Percentiles rank a stretch among this genome's conserved stretches.
These are phyloP conservation scores for Talaromyces sp. DNA, from an alignment of 2,329 filamentous ascomycete genomes.

Conservation along the genomic window DNA sequence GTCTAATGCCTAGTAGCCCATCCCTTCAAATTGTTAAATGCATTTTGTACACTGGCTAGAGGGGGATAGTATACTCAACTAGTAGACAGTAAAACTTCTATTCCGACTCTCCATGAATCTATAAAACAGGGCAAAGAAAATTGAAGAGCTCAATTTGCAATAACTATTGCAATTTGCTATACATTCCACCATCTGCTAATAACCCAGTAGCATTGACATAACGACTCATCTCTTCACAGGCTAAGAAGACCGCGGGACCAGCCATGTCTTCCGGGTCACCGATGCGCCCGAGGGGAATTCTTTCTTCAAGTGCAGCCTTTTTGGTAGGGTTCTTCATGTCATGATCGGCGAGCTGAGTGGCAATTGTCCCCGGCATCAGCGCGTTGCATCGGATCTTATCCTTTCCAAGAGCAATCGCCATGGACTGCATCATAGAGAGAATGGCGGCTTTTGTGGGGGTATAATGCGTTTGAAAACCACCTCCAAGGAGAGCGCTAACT, in stretches of 20 bases:
- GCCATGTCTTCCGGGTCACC: conserved; percentile 69
- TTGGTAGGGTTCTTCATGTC: conserved; percentile 63
- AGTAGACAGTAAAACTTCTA: not conserved
- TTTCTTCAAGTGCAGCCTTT: conserved; percentile 61
- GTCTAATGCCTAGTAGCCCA: too few relatives aligned
- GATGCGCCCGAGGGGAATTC: conserved; percentile 72
- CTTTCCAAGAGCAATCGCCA: conserved; percentile 72
- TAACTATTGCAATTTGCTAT: conserved; percentile 23
- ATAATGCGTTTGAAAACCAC: conserved; percentile 75
- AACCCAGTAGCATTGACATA: conserved; percentile 24
- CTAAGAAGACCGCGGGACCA: conserved; percentile 62
- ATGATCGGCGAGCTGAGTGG: conserved; percentile 77
- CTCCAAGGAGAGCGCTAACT: conserved; percentile 49
- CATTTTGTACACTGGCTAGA: too few relatives aligned
- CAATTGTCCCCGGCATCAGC: conserved; percentile 75
- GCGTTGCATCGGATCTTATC: conserved; percentile 78
- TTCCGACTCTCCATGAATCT: too few relatives aligned
- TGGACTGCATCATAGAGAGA: conserved; percentile 75
- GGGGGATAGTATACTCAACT: too few relatives aligned
- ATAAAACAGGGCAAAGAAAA: too few relatives aligned
- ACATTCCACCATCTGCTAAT: conserved; percentile 26
- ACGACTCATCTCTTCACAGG: conserved; percentile 23
- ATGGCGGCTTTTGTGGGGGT: conserved; percentile 83
- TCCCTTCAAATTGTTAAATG: too few relatives aligned
- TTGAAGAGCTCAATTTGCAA: too few relatives aligned